Evolutionary conservation across 1,284 basidiomycete genomes (phyloP).

Genomic region (Binderoboletus segoi): DNA sequence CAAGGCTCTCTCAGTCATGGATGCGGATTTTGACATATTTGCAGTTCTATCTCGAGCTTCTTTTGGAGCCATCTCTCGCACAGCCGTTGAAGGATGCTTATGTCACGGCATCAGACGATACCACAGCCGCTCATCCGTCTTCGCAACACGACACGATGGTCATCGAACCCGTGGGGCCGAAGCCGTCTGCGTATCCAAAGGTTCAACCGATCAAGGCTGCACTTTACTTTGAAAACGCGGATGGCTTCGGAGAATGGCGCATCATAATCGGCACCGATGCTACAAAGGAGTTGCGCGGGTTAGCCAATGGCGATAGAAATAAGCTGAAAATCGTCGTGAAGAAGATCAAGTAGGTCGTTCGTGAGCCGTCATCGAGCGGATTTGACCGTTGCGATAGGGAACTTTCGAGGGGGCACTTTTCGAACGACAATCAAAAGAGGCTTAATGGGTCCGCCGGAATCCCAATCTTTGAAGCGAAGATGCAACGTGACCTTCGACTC

Average conservation of each 20-base stretch:
- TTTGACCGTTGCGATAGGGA: conserved; percentile 44
- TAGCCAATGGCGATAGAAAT: conserved; percentile 42
- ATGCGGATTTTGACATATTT: not conserved
- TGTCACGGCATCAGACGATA: not conserved
- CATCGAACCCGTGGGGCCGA: conserved; percentile 1
- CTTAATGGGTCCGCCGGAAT: conserved; percentile 51
- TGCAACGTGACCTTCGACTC: conserved; percentile 60
- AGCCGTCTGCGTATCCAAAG: conserved; percentile 40
- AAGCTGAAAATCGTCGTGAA: conserved; percentile 53
- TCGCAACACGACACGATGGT: not conserved
- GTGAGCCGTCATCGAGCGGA: not conserved
- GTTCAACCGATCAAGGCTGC: conserved; percentile 53
- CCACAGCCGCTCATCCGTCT: not conserved
- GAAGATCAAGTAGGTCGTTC: conserved; percentile 54
- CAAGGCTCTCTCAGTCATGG: not conserved
- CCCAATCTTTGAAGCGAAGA: conserved; percentile 70
- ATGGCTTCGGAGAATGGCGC: conserved; percentile 56
- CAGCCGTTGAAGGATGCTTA: conserved; percentile 18
- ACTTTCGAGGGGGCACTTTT: conserved; percentile 67
- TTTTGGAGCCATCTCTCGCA: conserved; percentile 20
- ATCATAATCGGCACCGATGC: conserved; percentile 51
- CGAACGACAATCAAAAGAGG: conserved; percentile 67
- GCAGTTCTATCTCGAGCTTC: conserved; percentile 30
- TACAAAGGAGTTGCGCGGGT: conserved; percentile 44
- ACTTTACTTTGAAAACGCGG: conserved; percentile 52